A percentile compares a stretch with the other conserved stretches of the same genome.
Evolutionary conservation across 257 asterid genomes (phyloP).

Genomic region (Nicotiana attenuata): DNA sequence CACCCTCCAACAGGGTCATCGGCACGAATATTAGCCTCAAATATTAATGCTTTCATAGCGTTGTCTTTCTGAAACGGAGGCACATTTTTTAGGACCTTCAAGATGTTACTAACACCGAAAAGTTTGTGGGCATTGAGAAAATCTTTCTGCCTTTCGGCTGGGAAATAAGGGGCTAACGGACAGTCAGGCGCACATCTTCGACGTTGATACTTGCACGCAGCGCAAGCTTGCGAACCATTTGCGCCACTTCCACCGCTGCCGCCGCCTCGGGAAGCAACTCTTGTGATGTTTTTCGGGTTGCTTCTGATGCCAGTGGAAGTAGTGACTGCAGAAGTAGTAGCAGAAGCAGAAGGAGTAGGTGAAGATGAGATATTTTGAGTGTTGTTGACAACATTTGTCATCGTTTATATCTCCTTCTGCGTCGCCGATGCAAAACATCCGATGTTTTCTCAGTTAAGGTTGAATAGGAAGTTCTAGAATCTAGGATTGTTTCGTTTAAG

Average conservation of each 20-base stretch:
- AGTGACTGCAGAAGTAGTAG: neutral
- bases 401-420: neutral
- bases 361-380: neutral
- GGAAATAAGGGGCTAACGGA: constrained; percentile 40
- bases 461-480: neutral
- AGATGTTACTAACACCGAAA: constrained; percentile 34
- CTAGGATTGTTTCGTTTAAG: neutral
- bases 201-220: constrained; percentile 55
- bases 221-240: constrained; percentile 33
- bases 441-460: neutral
- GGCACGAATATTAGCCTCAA: constrained; percentile 30
- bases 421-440: neutral
- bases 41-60: constrained; percentile 19
- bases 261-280: neutral
- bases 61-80: neutral
- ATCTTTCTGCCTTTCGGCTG: constrained; percentile 25
- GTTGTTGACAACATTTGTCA: neutral
- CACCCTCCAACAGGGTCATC: constrained; percentile 43
- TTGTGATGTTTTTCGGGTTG: neutral
- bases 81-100: constrained; percentile 3
- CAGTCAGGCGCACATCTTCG: constrained; percentile 28
- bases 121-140: constrained; percentile 34
- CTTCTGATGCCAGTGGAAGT: neutral
- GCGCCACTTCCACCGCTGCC: neutral
- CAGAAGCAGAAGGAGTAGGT: neutral